Evolutionary conservation across 1,284 basidiomycete genomes (phyloP).

Genomic region (Meira miltonrushii): DNA sequence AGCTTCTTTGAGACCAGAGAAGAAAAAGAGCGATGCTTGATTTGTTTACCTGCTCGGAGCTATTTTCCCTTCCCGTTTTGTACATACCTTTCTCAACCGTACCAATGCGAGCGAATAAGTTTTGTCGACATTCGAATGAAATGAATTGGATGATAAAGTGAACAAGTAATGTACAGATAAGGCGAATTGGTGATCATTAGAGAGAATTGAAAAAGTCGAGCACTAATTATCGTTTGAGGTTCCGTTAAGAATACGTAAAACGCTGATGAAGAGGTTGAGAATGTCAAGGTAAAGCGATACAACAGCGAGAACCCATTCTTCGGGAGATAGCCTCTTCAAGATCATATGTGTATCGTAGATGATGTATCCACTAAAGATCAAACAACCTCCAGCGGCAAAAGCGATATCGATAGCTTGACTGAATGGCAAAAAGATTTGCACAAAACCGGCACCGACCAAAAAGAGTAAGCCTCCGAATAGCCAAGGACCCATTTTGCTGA

Average conservation of each 20-base stretch:
- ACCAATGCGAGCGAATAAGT: too few species aligned
- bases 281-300: conserved; percentile 66
- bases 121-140: too few species aligned
- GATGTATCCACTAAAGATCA: conserved; percentile 65
- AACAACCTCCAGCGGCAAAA: conserved; percentile 69
- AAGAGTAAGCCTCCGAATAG: conserved; percentile 63
- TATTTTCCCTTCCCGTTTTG: too few species aligned
- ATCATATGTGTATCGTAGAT: conserved; percentile 77
- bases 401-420: conserved; percentile 68
- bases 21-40: too few species aligned
- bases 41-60: too few species aligned
- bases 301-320: conserved; percentile 78
- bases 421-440: conserved; percentile 76
- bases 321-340: conserved; percentile 69
- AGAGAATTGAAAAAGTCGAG: too few species aligned
- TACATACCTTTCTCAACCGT: too few species aligned
- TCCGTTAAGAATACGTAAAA: conserved; percentile 55
- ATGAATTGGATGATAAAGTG: too few species aligned
- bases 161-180: too few species aligned
- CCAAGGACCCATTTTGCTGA: conserved; percentile 76
- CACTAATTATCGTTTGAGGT: conserved; percentile 5
- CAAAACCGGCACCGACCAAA: conserved; percentile 55
- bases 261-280: conserved; percentile 68
- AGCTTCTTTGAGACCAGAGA: too few species aligned
- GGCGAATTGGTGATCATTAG: too few species aligned